Evolutionary conservation across 2,329 filamentous ascomycete species (phyloP), one percentile per base, ranked within the genome.

Genomic region (Rutstroemia sp.): DNA sequence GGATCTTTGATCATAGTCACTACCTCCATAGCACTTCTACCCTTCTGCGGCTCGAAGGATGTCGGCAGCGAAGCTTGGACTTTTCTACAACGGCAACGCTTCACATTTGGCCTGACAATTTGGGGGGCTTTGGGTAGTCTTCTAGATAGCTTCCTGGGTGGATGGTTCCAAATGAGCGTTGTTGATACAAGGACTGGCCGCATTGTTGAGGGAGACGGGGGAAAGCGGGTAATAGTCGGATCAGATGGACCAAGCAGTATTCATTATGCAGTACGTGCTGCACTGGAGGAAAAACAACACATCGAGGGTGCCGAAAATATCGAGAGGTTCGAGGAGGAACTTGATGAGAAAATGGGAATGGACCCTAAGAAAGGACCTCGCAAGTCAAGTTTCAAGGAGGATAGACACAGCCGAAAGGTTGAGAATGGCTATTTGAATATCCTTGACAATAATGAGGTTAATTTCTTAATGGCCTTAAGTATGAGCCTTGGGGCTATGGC

Each of bases 401-500:
- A 77, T 65, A 80, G 86, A 59, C 65, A 66, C 49, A 67, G 66
- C 45, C 62, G 69, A 38, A 74, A 83, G 5, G 72, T 86, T 6
- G 83, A 88, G 72, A 87, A 77, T 63, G 90, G 83, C 69, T 58
- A 61, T 51, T 77, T 74, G 81, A 81, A 96, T 69, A 70, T 95
- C 59, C 75, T 99, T 57, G 91, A 95, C 71, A 99, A 99, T 71
- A 99, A 99, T 71, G 88, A 89, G 54, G 91, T 99, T 65, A 99
- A 99, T 71, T 82, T 96, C 57, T 71, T 92, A 56, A 97, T 96
- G 92, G 92, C 92, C 0, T 78, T 82, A 14, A 77, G 78, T 4
- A 92, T 95, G 81, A 96, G 89, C 69, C 62, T 91, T 18, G 82
- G 86, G 4, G 88, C 85, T 4, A 95, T 97, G 82, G 75, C 74